A percentile compares a stretch with the other conserved stretches of the same genome.
Conservation (phyloP, 495 filamentous ascomycete genomes). For the Pseudotulostoma volvatum region DNA sequence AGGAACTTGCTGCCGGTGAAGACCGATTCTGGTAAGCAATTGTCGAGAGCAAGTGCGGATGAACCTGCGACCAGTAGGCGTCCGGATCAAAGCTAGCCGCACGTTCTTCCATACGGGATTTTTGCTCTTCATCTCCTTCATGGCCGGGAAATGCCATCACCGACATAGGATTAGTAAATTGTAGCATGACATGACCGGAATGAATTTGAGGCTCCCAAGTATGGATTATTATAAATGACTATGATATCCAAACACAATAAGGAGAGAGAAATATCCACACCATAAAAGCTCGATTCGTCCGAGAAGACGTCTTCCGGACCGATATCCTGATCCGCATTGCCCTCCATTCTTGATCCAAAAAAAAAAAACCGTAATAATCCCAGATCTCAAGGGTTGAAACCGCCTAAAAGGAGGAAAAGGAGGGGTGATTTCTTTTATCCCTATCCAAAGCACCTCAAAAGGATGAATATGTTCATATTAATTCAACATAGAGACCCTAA, state of each 20-base stretch:
- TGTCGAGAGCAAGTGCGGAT: slow-evolving; percentile 19
- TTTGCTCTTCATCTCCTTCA: slow-evolving; percentile 41
- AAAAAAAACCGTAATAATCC: too few species aligned
- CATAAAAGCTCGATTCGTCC: slow-evolving; percentile 64
- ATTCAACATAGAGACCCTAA: too few species aligned
- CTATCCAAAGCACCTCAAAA: too few species aligned
- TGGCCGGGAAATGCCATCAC: too few species aligned
- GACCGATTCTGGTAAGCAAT: slow-evolving; percentile 4
- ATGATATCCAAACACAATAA: background rate
- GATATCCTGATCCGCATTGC: background rate
- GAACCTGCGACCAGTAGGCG: slow-evolving; percentile 27
- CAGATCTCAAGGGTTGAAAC: too few species aligned
- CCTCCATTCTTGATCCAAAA: too few species aligned
- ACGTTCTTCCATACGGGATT: slow-evolving; percentile 18
- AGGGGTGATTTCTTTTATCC: too few species aligned
- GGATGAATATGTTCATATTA: too few species aligned
- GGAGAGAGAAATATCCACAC: slow-evolving; percentile 15
- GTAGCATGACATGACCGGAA: slow-evolving; percentile 12
- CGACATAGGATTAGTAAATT: background rate
- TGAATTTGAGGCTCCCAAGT: slow-evolving; percentile 1
- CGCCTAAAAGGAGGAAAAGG: too few species aligned
- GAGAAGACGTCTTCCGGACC: slow-evolving; percentile 23
- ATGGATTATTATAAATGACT: background rate
- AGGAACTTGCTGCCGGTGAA: background rate
- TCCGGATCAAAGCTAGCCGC: slow-evolving; percentile 27